Conservation (phyloP, 176 grass and related monocot species). For the Lolium rigidum region DNA sequence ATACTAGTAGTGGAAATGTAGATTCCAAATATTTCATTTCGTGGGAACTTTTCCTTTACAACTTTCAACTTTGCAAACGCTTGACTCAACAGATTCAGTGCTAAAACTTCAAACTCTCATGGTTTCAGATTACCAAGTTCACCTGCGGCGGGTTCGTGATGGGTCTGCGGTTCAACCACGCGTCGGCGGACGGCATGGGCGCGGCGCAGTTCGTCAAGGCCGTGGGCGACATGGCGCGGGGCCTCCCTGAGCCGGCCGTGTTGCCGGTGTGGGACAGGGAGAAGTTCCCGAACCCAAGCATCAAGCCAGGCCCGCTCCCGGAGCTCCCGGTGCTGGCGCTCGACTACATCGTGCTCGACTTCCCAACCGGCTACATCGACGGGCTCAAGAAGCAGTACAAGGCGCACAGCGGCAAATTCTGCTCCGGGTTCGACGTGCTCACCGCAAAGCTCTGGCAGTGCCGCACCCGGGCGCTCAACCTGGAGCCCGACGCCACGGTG, state of each 20-base stretch:
- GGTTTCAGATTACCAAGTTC: constrained; percentile 67
- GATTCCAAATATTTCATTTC: not conserved
- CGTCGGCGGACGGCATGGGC: constrained; percentile 68
- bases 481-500: constrained; percentile 42
- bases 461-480: constrained; percentile 60
- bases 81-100: too few species aligned
- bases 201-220: constrained; percentile 64
- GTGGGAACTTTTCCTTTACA: too few species aligned
- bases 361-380: constrained; percentile 55
- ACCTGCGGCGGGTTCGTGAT: constrained; percentile 71
- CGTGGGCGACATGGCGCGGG: constrained; percentile 62
- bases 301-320: constrained; percentile 50
- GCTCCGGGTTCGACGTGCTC: constrained; percentile 71
- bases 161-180: constrained; percentile 71
- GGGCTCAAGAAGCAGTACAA: constrained; percentile 57
- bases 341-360: constrained; percentile 56
- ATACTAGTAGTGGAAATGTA: too few species aligned
- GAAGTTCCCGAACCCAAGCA: constrained; percentile 61
- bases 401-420: constrained; percentile 64
- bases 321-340: constrained; percentile 53
- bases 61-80: too few species aligned
- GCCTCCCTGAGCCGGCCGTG: constrained; percentile 48
- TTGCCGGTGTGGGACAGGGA: constrained; percentile 66
- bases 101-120: not conserved
- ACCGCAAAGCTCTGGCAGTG: constrained; percentile 64